Base-by-base conservation (phyloP, 257 asterid genomes). In the Nicotiana benthamiana region DNA sequence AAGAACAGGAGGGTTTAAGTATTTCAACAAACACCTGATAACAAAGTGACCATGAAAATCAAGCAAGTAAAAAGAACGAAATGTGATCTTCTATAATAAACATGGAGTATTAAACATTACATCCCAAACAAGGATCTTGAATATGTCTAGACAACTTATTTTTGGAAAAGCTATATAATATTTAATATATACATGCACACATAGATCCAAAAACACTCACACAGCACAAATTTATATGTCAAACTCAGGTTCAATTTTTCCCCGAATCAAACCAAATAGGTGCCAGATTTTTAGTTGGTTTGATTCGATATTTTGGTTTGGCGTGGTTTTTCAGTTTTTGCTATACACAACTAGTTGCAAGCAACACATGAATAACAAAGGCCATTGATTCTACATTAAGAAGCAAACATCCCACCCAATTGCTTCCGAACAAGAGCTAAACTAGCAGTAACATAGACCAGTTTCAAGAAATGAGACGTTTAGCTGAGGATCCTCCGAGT, bases 341-440 rank as follows among this genome's bases (percentile, higher is more conserved):
- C 13, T 12, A 43, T 43, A 12, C 32, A 70, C 18, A 40, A 70
- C 77, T 40, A 20, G 34, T 22, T 70, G 52, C 17, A 32, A 59
- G 9, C 10, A 15, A 77, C 72, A n/a, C 17, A 62, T 9, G 54
- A 77, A n/a, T 20, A 59, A 20, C 18, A 36, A 77, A n/a, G 36
- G 70, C 34, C 13, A 32, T 56, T 57, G 27, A 24, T 56, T 9
- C 63, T 5, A 13, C 32, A 59, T 13, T 32, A 59, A 59, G 9
- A 56, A 60, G 56, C 36, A 62, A 59, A 59, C 36, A 15, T 0
- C 20, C 16, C 48, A 40, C 12, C 20, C 81, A 77, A 32, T 62
- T 7, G 24, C 36, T 59, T 77, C 81, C 36, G n/a, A 62, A 57
- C 68, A 77, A 43, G 70, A 57, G 70, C 70, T 77, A 34, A n/a